Conservation (phyloP, 164 flowering plant species). For the Liquidambar formosana region DNA sequence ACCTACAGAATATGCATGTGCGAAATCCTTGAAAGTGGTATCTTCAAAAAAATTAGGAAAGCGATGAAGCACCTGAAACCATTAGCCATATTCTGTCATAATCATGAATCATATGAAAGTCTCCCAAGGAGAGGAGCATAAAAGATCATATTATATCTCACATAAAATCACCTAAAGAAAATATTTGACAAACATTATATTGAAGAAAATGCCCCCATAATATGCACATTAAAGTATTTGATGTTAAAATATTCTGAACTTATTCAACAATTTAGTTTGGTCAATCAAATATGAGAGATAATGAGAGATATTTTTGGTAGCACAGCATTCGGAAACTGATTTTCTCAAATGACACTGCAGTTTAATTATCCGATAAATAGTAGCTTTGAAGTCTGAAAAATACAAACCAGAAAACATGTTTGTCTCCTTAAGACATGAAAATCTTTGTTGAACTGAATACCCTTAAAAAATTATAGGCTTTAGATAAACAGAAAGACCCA, state of each 20-base stretch:
- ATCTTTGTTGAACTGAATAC: background rate
- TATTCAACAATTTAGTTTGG: background rate
- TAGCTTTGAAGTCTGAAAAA: background rate
- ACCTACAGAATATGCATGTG: conserved; percentile 79
- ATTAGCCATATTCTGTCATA: conserved; percentile 1
- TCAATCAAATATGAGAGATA: background rate
- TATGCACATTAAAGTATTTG: background rate
- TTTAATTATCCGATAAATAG: background rate
- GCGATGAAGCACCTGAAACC: conserved; percentile 48
- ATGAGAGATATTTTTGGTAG: background rate
- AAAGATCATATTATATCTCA: background rate
- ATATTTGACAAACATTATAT: background rate
- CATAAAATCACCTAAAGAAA: background rate
- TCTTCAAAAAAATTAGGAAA: conserved; percentile 42
- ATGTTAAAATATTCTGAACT: background rate
- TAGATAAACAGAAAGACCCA: no score
- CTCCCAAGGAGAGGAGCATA: background rate
- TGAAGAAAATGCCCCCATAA: background rate
- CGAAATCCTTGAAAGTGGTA: conserved; percentile 48
- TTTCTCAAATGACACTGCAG: no score
- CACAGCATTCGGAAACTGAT: background rate
- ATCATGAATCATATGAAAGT: background rate
- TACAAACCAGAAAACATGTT: background rate
- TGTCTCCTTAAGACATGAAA: background rate
- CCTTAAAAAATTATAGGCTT: background rate